phyloP scores from a whole-genome alignment of 495 filamentous ascomycete genomes.

The Aspergillus conjunctus region DNA sequence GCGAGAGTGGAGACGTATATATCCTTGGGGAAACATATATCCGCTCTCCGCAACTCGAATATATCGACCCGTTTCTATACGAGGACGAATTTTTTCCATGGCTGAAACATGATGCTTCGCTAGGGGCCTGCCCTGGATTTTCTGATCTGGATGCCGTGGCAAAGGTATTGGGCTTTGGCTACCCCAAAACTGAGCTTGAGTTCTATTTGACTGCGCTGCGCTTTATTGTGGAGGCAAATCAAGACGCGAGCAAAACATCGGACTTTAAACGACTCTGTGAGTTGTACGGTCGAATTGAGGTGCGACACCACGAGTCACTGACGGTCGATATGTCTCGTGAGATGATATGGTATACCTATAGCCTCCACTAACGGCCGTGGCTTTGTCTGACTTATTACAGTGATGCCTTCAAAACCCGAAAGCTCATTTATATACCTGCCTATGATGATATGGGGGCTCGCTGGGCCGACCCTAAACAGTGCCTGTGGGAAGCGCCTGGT shows the following conservation, averaged over 20 bases:
- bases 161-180: slow-evolving; percentile 16
- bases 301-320: slow-evolving; percentile 11
- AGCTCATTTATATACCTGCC: slow-evolving; percentile 4
- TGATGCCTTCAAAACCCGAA: not conserved
- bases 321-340: not conserved
- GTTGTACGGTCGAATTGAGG: slow-evolving; percentile 18
- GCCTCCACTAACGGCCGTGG: not conserved
- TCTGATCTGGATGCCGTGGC: slow-evolving; percentile 5
- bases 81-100: slow-evolving; percentile 30
- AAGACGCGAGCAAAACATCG: not conserved
- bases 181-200: slow-evolving; percentile 18
- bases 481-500: slow-evolving; percentile 24
- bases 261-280: slow-evolving; percentile 20
- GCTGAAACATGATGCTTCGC: slow-evolving; percentile 16
- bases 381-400: not conserved
- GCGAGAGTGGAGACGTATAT: slow-evolving; percentile 16
- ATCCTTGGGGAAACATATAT: slow-evolving; percentile 24
- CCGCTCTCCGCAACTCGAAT: slow-evolving; percentile 14
- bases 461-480: slow-evolving; percentile 12
- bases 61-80: slow-evolving; percentile 21
- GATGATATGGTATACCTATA: slow-evolving; percentile 12
- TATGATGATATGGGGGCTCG: not conserved
- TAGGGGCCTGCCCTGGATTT: slow-evolving; percentile 1
- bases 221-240: slow-evolving; percentile 8
- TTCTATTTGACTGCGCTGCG: slow-evolving; percentile 17